These are phyloP conservation scores for Lentinula aciculospora DNA, from an alignment of 768 basidiomycete genomes.

Conservation along the genomic window DNA sequence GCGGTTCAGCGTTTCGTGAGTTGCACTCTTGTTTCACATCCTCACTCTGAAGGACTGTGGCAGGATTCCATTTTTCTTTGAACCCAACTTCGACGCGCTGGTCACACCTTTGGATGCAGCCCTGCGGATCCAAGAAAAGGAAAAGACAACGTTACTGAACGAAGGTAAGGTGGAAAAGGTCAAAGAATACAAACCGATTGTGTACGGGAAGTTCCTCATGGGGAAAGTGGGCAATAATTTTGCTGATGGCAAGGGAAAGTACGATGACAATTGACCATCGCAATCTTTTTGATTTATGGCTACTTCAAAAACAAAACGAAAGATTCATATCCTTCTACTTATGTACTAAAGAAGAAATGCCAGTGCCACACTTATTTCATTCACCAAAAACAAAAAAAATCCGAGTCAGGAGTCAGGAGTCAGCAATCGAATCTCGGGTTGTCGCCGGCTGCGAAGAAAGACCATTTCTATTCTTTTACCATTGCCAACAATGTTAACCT, in stretches of 20 bases:
- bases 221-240: conserved; percentile 76
- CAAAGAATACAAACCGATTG: conserved; percentile 38
- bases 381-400: no score
- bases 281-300: no score
- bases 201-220: conserved; percentile 78
- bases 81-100: conserved; percentile 76
- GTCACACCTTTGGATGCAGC: conserved; percentile 64
- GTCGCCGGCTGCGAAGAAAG: no score
- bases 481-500: not conserved
- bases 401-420: no score
- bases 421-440: no score
- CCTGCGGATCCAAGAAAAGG: conserved; percentile 32
- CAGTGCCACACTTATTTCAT: no score
- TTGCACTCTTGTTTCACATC: not conserved
- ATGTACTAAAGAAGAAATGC: no score
- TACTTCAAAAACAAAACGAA: no score
- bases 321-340: no score
- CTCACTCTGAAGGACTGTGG: not conserved
- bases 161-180: conserved; percentile 11
- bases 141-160: conserved; percentile 6
- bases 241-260: conserved; percentile 34
- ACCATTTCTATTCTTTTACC: conserved; percentile 10
- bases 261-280: conserved; percentile 13
- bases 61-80: conserved; percentile 91
- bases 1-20: conserved; percentile 63